phyloP scores from a whole-genome alignment of 805 yeast genomes.

The Ogataea pini region DNA sequence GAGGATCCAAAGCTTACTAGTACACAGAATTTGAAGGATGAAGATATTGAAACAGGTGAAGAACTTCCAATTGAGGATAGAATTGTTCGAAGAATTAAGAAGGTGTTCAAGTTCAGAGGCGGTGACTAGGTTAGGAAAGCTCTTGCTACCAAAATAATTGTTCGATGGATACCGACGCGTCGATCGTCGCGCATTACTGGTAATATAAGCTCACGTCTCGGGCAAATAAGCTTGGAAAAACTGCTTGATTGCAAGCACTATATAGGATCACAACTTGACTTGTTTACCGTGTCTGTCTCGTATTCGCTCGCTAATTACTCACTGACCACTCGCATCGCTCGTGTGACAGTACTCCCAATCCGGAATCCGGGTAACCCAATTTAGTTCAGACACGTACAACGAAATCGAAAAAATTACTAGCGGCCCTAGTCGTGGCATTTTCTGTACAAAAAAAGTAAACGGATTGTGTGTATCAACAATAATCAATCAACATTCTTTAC shows the following conservation, averaged over 20 bases:
- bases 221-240: no score
- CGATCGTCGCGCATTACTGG: no score
- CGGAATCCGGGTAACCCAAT: constrained; percentile 1
- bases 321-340: no score
- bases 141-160: no score
- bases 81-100: not conserved
- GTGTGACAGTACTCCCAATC: not conserved
- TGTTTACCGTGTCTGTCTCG: no score
- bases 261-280: no score
- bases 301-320: no score
- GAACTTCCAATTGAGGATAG: constrained; percentile 1
- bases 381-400: constrained; percentile 1
- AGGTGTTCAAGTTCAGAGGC: no score
- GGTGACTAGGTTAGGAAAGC: no score
- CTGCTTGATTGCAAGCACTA: no score
- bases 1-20: constrained; percentile 41
- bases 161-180: no score
- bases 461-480: not conserved
- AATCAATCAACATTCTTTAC: not conserved
- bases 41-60: constrained; percentile 8
- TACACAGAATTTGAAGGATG: constrained; percentile 22
- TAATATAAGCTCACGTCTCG: no score
- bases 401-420: not conserved
- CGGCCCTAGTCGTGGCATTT: constrained; percentile 5
- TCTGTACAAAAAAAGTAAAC: not conserved